Evolutionary conservation across 176 grass and related monocot species (phyloP).

Genomic region (Leersia perrieri): DNA sequence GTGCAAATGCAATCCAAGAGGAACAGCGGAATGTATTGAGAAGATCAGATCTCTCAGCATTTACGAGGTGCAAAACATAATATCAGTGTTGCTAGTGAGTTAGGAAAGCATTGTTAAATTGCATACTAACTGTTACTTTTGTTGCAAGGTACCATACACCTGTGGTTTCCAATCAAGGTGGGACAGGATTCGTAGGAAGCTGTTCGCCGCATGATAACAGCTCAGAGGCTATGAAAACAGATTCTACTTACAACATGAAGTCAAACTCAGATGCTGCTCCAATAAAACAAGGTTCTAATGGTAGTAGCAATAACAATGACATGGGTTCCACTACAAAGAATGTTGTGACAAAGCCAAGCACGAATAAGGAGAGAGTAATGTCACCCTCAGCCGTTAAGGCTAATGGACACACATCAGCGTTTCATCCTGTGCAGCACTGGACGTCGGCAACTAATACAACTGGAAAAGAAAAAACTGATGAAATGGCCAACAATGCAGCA

Average conservation of each 20-base stretch:
- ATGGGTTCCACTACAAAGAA: conserved; percentile 83
- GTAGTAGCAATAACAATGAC: conserved; percentile 74
- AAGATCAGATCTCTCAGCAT: conserved; percentile 66
- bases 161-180: conserved; percentile 54
- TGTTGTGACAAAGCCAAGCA: conserved; percentile 41
- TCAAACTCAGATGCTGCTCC: conserved; percentile 50
- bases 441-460: conserved; percentile 8
- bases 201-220: conserved; percentile 66
- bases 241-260: conserved; percentile 52
- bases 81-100: conserved; percentile 50
- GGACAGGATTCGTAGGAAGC: conserved; percentile 44
- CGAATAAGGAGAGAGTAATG: conserved; percentile 44
- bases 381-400: conserved; percentile 48
- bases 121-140: conserved; percentile 68
- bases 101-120: conserved; percentile 31
- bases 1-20: conserved; percentile 32
- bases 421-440: conserved; percentile 62
- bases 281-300: conserved; percentile 78
- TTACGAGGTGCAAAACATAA: conserved; percentile 83
- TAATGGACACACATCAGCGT: conserved; percentile 59
- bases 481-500: conserved; percentile 15
- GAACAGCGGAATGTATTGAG: conserved; percentile 60
- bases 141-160: conserved; percentile 85
- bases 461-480: conserved; percentile 40
- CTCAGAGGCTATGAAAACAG: conserved; percentile 66